These are phyloP conservation scores for Monilinia laxa DNA, from an alignment of 2,329 filamentous ascomycete genomes.

Conservation along the genomic window DNA sequence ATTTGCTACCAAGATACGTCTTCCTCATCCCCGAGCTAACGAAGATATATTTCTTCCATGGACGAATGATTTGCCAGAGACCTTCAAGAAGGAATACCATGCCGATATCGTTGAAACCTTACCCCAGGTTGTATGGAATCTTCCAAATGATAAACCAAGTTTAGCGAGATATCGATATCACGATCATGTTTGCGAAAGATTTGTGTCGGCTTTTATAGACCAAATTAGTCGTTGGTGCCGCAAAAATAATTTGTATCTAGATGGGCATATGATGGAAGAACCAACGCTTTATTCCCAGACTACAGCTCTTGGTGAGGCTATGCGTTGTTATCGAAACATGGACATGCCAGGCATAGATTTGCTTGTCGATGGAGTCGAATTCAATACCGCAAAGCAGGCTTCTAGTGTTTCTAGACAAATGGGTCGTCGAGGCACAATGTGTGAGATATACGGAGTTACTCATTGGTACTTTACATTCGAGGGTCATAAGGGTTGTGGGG, in stretches of 20 bases:
- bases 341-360: conserved; percentile 41
- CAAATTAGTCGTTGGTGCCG: conserved; percentile 38
- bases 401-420: conserved; percentile 40
- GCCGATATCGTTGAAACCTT: conserved; percentile 34
- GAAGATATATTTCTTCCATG: conserved; percentile 40
- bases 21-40: conserved; percentile 32
- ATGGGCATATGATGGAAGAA: conserved; percentile 42
- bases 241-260: conserved; percentile 36
- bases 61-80: conserved; percentile 37
- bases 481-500: conserved; percentile 41
- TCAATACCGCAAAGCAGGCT: conserved; percentile 41
- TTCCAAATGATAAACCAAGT: conserved; percentile 35
- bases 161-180: conserved; percentile 38
- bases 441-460: conserved; percentile 40
- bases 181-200: conserved; percentile 40
- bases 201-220: conserved; percentile 40
- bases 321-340: conserved; percentile 40
- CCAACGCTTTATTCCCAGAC: conserved; percentile 40
- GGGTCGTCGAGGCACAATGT: conserved; percentile 37
- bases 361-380: conserved; percentile 39
- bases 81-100: conserved; percentile 34
- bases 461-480: conserved; percentile 41
- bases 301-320: conserved; percentile 39
- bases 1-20: conserved; percentile 39
- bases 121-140: conserved; percentile 40